phyloP scores from a whole-genome alignment of 192 early-diverging fungal genomes.

The Physocladia obscura region DNA sequence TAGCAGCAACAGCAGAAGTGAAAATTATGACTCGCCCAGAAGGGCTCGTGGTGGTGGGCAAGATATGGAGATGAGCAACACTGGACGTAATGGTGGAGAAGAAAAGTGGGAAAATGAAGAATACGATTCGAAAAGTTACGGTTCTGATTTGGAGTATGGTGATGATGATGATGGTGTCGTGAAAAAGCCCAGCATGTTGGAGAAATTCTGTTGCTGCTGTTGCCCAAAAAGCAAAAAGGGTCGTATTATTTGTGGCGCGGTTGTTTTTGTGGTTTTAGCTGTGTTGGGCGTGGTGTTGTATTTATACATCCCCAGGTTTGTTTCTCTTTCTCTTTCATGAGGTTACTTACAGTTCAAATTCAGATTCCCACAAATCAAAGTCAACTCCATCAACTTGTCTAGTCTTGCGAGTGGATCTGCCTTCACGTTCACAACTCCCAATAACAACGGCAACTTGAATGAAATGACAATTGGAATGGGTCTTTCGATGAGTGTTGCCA shows the following conservation, averaged over 20 bases:
- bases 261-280: conserved; percentile 6
- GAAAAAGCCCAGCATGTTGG: background rate
- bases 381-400: conserved; percentile 13
- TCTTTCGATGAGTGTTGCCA: conserved; percentile 14
- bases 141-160: background rate
- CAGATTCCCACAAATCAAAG: conserved; percentile 26
- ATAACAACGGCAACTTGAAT: conserved; percentile 19
- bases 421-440: conserved; percentile 11
- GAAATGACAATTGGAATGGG: conserved; percentile 3
- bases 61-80: background rate
- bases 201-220: conserved; percentile 21
- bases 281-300: background rate
- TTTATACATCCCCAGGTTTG: background rate
- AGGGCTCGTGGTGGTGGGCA: background rate
- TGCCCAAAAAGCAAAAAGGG: conserved; percentile 26
- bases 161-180: background rate
- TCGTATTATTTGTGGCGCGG: conserved; percentile 8
- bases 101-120: conserved; percentile 2
- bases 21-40: too few species aligned
- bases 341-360: background rate
- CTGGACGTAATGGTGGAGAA: background rate
- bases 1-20: too few species aligned
- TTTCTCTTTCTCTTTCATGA: background rate
- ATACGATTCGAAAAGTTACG: background rate
- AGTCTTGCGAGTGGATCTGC: conserved; percentile 4